A percentile compares a stretch with the other conserved stretches of the same genome.
Conservation (phyloP, 2,329 filamentous ascomycete genomes). For the Macrophomina tecta region DNA sequence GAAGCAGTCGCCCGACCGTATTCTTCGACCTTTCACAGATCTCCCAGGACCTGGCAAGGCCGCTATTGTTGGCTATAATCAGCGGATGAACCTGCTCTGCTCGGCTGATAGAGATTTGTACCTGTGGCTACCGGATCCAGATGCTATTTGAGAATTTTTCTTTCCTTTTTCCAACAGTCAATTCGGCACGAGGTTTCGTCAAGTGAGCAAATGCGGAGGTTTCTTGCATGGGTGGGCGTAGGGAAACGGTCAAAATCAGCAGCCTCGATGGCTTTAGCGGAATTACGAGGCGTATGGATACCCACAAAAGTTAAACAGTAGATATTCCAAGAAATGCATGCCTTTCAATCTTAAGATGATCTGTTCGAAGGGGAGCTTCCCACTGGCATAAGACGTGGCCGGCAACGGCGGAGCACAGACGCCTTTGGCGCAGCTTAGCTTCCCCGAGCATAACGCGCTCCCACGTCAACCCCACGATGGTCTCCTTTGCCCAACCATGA, state of each 20-base stretch:
- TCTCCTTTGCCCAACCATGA: conserved; percentile 23
- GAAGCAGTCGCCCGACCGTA: conserved; percentile 59
- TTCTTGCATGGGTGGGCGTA: background rate
- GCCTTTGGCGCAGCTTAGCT: conserved; percentile 8
- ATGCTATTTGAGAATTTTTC: conserved; percentile 32
- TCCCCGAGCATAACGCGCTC: conserved; percentile 16
- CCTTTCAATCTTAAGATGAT: background rate
- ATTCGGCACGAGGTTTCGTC: background rate
- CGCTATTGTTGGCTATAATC: conserved; percentile 85
- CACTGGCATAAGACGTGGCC: background rate
- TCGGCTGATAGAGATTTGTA: conserved; percentile 81
- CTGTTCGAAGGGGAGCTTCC: too few relatives aligned
- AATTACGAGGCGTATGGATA: conserved; percentile 11
- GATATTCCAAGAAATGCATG: background rate
- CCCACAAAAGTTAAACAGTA: conserved; percentile 11
- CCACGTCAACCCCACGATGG: conserved; percentile 25
- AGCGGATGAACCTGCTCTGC: conserved; percentile 88
- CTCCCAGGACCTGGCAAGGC: conserved; percentile 69
- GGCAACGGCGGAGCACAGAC: conserved; percentile 5
- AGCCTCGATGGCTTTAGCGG: background rate
- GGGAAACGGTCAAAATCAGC: background rate
- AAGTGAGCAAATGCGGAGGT: background rate
- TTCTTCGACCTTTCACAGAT: conserved; percentile 67
- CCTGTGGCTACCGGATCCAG: conserved; percentile 56
- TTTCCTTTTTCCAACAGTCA: background rate